These are phyloP conservation scores for Podospora appendiculata DNA, from an alignment of 495 filamentous ascomycete genomes.

Conservation along the genomic window DNA sequence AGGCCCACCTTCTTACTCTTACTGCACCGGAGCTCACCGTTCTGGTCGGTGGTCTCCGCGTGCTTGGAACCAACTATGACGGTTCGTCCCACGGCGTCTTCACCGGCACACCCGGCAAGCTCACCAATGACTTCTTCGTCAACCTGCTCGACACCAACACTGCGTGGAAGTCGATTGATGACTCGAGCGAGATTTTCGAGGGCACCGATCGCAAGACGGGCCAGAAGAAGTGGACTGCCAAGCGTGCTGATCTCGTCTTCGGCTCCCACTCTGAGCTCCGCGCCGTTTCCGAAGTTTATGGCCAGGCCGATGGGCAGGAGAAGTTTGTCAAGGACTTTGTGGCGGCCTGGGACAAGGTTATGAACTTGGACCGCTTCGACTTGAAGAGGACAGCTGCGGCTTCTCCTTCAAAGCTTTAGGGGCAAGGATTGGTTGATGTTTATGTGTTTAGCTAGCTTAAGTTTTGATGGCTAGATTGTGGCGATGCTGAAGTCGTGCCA, in stretches of 20 bases:
- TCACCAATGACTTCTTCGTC: conserved; percentile 71
- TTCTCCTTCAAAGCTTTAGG: conserved; percentile 4
- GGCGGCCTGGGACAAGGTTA: conserved; percentile 62
- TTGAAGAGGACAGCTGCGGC: conserved; percentile 11
- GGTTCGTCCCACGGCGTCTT: conserved; percentile 55
- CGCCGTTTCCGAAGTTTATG: conserved; percentile 61
- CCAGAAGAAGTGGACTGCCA: conserved; percentile 57
- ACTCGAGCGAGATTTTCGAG: conserved; percentile 46
- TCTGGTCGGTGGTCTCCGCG: conserved; percentile 59
- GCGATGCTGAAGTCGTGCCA: too few species aligned
- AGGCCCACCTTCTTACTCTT: conserved; percentile 57
- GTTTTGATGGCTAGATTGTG: neutral
- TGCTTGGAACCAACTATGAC: conserved; percentile 58
- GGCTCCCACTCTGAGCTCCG: conserved; percentile 65
- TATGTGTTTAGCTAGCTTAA: neutral
- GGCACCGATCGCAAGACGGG: conserved; percentile 61
- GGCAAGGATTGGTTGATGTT: neutral
- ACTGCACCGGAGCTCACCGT: conserved; percentile 60
- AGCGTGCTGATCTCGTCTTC: conserved; percentile 61
- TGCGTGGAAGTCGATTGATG: conserved; percentile 47
- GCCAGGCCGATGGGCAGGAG: conserved; percentile 39
- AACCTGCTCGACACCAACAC: conserved; percentile 62
- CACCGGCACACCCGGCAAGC: conserved; percentile 52
- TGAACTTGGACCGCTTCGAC: conserved; percentile 64
- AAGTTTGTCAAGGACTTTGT: conserved; percentile 67